phyloP scores from a whole-genome alignment of 176 grass and related monocot genomes.

The Oryza australiensis region DNA sequence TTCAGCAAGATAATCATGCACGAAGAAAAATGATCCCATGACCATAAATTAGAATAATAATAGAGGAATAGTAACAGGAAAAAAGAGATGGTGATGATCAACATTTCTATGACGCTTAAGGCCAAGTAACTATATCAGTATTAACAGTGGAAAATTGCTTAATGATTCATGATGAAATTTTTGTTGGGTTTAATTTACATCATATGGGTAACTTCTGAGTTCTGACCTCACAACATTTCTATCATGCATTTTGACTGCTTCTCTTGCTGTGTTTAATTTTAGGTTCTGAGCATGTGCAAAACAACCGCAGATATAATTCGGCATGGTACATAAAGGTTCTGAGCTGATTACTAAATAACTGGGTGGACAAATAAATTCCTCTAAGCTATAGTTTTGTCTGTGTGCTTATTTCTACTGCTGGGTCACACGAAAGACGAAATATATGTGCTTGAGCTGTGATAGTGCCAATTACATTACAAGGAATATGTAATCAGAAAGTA shows the following conservation, averaged over 20 bases:
- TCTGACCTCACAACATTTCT: background rate
- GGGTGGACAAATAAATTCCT: background rate
- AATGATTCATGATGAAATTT: conserved; percentile 8
- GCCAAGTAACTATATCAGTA: background rate
- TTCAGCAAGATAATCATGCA: background rate
- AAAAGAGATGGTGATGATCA: background rate
- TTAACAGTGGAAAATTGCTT: background rate
- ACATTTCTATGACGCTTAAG: background rate
- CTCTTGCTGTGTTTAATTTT: background rate
- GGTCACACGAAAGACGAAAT: conserved; percentile 1
- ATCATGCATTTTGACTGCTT: background rate
- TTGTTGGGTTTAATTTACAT: background rate
- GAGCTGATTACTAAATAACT: background rate
- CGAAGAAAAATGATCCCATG: background rate
- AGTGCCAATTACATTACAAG: background rate
- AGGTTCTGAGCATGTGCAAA: background rate
- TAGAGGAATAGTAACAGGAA: background rate
- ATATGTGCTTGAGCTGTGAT: background rate
- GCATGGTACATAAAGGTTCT: background rate
- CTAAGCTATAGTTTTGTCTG: background rate
- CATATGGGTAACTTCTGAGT: background rate
- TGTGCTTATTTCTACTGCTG: conserved; percentile 10
- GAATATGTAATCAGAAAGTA: background rate
- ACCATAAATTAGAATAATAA: background rate
- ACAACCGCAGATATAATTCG: background rate